Conservation (phyloP, 2,329 filamentous ascomycete genomes). For the Xylaria sp. region DNA sequence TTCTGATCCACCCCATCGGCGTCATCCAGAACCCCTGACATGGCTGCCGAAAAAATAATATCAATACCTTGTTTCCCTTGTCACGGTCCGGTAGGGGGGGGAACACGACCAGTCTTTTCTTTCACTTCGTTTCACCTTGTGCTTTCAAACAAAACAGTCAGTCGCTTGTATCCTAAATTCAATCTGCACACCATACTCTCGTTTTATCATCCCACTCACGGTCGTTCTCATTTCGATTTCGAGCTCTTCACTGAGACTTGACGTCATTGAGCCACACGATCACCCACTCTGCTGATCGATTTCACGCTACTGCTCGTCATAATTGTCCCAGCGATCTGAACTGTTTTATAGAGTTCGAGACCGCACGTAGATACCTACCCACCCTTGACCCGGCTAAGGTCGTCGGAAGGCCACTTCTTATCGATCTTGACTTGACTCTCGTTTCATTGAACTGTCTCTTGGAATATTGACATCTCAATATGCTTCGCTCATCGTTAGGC, state of each 20-base stretch:
- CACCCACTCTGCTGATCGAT: neutral
- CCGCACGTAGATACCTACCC: neutral
- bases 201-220: neutral
- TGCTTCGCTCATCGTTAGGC: constrained; percentile 2
- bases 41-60: neutral
- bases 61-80: neutral
- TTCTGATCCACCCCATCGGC: constrained; percentile 20
- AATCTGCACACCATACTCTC: neutral
- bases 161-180: neutral
- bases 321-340: neutral
- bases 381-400: neutral
- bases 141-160: neutral
- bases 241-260: constrained; percentile 20
- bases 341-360: neutral
- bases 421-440: neutral
- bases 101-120: neutral
- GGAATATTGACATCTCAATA: neutral
- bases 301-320: neutral
- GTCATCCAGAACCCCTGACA: constrained; percentile 16
- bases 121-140: neutral
- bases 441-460: neutral
- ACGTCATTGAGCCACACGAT: constrained; percentile 13
- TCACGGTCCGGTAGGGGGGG: neutral
- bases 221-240: constrained; percentile 5
- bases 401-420: neutral